These are phyloP conservation scores for Plasmopara muralis DNA, from an alignment of 352 stramenopile species.

Conservation along the genomic window DNA sequence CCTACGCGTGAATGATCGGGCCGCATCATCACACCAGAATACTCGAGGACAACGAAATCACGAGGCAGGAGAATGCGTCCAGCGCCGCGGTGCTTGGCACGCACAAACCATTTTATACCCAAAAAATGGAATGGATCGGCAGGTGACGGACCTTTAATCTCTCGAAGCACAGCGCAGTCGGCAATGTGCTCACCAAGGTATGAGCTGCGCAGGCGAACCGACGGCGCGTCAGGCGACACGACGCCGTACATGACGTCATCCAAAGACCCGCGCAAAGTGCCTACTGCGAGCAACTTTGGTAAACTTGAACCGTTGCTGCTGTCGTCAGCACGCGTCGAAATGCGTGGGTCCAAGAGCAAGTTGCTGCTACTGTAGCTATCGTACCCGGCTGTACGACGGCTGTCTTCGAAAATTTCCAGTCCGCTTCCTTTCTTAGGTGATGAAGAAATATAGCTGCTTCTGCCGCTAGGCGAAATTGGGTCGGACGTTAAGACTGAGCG, in stretches of 20 bases:
- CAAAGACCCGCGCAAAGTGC: conserved; percentile 31
- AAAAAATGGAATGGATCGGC: conserved; percentile 46
- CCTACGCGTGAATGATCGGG: conserved; percentile 40
- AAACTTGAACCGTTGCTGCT: conserved; percentile 21
- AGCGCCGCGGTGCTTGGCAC: conserved; percentile 26
- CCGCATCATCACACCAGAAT: conserved; percentile 41
- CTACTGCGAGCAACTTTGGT: conserved; percentile 35
- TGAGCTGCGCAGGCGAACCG: conserved; percentile 33
- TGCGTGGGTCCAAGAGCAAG: conserved; percentile 15
- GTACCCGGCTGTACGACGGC: conserved; percentile 17
- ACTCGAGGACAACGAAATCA: conserved; percentile 52
- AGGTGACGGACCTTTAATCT: conserved; percentile 35
- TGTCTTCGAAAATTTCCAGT: conserved; percentile 17
- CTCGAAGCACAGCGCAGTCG: conserved; percentile 36
- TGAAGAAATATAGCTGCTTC: conserved; percentile 8
- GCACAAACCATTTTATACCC: conserved; percentile 55
- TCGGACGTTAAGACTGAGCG: conserved; percentile 14
- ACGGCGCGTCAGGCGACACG: conserved; percentile 30
- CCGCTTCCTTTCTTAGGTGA: conserved; percentile 17
- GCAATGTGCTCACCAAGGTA: conserved; percentile 47
- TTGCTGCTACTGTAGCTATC: conserved; percentile 21
- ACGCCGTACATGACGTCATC: conserved; percentile 62
- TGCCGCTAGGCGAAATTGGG: conserved; percentile 7
- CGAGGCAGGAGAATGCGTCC: conserved; percentile 35
- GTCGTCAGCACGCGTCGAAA: conserved; percentile 17